phyloP scores from a whole-genome alignment of 306 rosid genomes.

The Rubus parviflorus region DNA sequence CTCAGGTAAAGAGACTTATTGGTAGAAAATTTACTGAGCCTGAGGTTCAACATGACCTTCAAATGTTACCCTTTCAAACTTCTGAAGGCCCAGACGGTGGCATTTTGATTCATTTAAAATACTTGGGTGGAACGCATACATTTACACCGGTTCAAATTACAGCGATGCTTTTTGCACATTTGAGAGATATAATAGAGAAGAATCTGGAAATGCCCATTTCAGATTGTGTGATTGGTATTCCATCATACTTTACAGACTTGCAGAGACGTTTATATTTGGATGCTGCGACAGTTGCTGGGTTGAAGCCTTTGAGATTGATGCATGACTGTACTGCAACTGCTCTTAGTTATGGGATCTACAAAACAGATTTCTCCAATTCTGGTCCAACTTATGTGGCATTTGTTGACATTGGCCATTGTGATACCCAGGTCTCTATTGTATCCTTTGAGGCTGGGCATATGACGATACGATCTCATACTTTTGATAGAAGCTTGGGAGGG shows the following conservation, averaged over 20 bases:
- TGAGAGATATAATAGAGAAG: slow-evolving; percentile 67
- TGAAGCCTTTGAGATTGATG: slow-evolving; percentile 83
- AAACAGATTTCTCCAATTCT: slow-evolving; percentile 45
- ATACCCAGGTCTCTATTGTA: slow-evolving; percentile 73
- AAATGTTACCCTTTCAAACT: slow-evolving; percentile 66
- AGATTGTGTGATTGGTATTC: slow-evolving; percentile 88
- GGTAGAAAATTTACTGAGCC: slow-evolving; percentile 60
- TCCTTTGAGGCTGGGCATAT: slow-evolving; percentile 68
- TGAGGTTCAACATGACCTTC: slow-evolving; percentile 59
- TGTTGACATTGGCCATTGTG: slow-evolving; percentile 88
- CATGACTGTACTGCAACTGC: slow-evolving; percentile 98
- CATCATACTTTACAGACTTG: slow-evolving; percentile 78
- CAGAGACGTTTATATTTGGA: slow-evolving; percentile 83
- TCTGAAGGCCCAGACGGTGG: slow-evolving; percentile 70
- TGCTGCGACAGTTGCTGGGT: slow-evolving; percentile 82
- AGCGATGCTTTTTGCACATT: slow-evolving; percentile 89
- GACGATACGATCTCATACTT: slow-evolving; percentile 73
- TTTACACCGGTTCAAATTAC: slow-evolving; percentile 81
- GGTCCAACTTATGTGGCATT: slow-evolving; percentile 56
- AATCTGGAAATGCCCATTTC: slow-evolving; percentile 61
- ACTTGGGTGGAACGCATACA: slow-evolving; percentile 49
- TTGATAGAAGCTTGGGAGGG: slow-evolving; percentile 69
- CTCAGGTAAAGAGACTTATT: slow-evolving; percentile 89
- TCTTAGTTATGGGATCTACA: slow-evolving; percentile 82
- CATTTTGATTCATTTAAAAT: slow-evolving; percentile 74